phyloP scores from a whole-genome alignment of 257 asterid species.

The Pogostemon cablin region DNA sequence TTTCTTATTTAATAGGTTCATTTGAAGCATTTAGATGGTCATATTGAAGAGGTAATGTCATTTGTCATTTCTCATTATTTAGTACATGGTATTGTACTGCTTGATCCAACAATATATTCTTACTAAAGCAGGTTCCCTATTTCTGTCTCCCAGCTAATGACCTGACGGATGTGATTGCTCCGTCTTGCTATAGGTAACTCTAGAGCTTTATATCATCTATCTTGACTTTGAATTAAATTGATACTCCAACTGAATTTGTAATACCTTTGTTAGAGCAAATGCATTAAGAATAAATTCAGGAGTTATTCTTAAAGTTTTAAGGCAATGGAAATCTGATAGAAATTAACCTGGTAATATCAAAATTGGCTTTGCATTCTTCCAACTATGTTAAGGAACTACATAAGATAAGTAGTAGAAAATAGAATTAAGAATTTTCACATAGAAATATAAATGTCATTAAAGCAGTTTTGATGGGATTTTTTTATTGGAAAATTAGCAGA shows the following conservation, averaged over 20 bases:
- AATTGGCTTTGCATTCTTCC: neutral
- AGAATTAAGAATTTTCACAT: neutral
- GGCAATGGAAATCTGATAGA: neutral
- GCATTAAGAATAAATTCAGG: neutral
- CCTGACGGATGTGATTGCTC: slow-evolving; percentile 93
- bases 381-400: slow-evolving; percentile 4
- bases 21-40: slow-evolving; percentile 98
- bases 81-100: slow-evolving; percentile 34
- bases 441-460: neutral
- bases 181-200: slow-evolving; percentile 95
- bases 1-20: slow-evolving; percentile 66
- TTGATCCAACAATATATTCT: slow-evolving; percentile 45
- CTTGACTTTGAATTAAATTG: slow-evolving; percentile 20
- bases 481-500: neutral
- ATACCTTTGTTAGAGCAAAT: slow-evolving; percentile 1
- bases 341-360: slow-evolving; percentile 6
- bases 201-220: slow-evolving; percentile 23
- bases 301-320: neutral
- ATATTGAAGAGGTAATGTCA: slow-evolving; percentile 81
- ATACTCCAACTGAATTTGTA: slow-evolving; percentile 1
- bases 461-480: neutral
- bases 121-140: slow-evolving; percentile 90
- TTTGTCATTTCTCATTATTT: slow-evolving; percentile 31
- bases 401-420: slow-evolving; percentile 11
- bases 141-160: slow-evolving; percentile 99